Percentiles rank a stretch among this genome's conserved stretches.
These are phyloP conservation scores for Prunus padus DNA, from an alignment of 306 rosid genomes.

Conservation along the genomic window DNA sequence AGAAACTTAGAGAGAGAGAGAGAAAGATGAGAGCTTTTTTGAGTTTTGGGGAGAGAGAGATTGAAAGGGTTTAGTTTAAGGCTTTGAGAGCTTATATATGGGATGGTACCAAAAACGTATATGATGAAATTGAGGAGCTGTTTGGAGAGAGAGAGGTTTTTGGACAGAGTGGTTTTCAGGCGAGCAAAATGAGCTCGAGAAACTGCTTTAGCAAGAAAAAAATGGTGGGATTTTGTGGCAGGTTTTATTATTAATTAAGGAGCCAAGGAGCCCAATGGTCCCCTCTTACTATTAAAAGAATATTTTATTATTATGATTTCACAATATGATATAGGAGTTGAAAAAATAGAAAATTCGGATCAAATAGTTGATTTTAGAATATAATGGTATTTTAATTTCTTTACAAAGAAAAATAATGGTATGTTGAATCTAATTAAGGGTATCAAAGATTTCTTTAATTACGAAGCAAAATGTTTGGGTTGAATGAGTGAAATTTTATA, in stretches of 20 bases:
- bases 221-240: not conserved
- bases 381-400: not conserved
- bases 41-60: conserved; percentile 9
- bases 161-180: conserved; percentile 34
- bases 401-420: not conserved
- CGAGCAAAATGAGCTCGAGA: conserved; percentile 6
- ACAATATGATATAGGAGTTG: not conserved
- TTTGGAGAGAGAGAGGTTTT: conserved; percentile 19
- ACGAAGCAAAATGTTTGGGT: not conserved
- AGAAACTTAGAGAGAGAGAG: not conserved
- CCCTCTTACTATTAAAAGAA: not conserved
- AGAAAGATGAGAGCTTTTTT: not conserved
- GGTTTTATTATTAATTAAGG: not conserved
- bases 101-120: too few species aligned
- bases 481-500: not conserved
- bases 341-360: not conserved
- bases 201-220: conserved; percentile 16
- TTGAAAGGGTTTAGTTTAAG: conserved; percentile 11
- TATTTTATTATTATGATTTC: not conserved
- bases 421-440: not conserved
- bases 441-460: not conserved
- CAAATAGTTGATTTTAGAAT: not conserved
- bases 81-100: not conserved
- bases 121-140: not conserved
- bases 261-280: not conserved